Base-by-base conservation (phyloP, 2,329 filamentous ascomycete species). In the Incumbomyces lentus region DNA sequence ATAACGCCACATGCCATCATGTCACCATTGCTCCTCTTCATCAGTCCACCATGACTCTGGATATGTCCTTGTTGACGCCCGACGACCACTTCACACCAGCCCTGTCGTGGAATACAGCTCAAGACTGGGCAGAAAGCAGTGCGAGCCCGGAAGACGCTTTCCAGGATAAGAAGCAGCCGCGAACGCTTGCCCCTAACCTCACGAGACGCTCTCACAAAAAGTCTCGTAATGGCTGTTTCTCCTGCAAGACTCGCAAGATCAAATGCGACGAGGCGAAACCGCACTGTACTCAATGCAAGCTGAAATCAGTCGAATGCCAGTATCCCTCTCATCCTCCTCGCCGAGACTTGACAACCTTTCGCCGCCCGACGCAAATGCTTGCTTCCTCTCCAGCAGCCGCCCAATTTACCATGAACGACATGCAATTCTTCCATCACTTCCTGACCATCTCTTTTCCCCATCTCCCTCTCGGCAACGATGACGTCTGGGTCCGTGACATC, bases 401-500 rank as follows among this genome's bases (percentile, higher is more conserved):
- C 2, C 47, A 52, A 18, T 74, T 72, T 49, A 63, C 62, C 30
- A 54, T 64, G 13, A 59, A 69, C 30, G 72, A 76, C 47, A 64
- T 76, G 58, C 64, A 69, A 16, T 72, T 74, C 58, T 75, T 75
- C 52, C 70, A 74, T 43, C 72, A 76, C 52, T 76, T 75, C 52
- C 52, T 76, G 7, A 59, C 70, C 4, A 59, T 65, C 6, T 71
- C 72, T 1, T 78, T 78, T 56, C 81, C 81, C 2, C 74, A 79
- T 59, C 70, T 83, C 18, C 80, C 81, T 0, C 63, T 83, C 14
- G 79, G 78, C 34, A 79, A 80, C 50, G 78, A 84, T 52, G 68
- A 72, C 6, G 69, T 82, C 12, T 86, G 82, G 82, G 76, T 76
- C 6, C 78, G 80, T 19, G 73, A 81, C 48, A 74, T 86, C 8